Evolutionary conservation across 805 yeast genomes (phyloP), one percentile per base, ranked within the genome.

Genomic region (Scheffersomyces coipomensis): DNA sequence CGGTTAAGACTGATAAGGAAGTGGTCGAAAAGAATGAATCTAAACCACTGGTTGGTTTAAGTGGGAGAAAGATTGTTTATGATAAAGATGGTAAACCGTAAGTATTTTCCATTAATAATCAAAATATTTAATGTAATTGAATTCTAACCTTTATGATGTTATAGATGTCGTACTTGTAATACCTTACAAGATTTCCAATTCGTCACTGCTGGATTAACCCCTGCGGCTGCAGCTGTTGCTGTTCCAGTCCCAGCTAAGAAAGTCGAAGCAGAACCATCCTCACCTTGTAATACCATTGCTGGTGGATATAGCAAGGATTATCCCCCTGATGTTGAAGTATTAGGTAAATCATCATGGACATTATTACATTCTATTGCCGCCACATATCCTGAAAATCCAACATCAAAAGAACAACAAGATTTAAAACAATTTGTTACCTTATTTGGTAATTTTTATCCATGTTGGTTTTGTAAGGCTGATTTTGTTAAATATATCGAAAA

Each of bases 31-130:
- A 17, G 5, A 5, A 5, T 10, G 13, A 7, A 5, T 19, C 38
- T 9, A 56, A 47, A 47, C 81, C 84, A 0, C 70, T 50, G 10
- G 49, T 70, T 35, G 88, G 88, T 0, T 67, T 76, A 2, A 56
- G 75, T 17, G 95, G 95, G 0, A 70, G 83, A 34, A 79, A 77
- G 49, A 83, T 88, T 42, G 62, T 88, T 17, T 79, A 86, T 41
- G 97, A 87, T 55, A 82, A 87, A 56, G 84, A 91, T 61, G 98
- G 98, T 1, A 90, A 88, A 61, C 97, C 97, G 89, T 86, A 71
- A 58, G 93, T 79, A 44, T 8, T 9, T 25, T 25, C 5, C 12
- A 8, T n/a, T 8, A 12, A 7, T n/a, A 25, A 12, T 10, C 29
- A 26, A 13, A 13, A 8, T 21, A 21, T 7, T 18, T 13, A 13